Percentiles rank a stretch among this genome's conserved stretches.
Conservation (phyloP, 148 eudicot species). For the Diospyros lotus region DNA sequence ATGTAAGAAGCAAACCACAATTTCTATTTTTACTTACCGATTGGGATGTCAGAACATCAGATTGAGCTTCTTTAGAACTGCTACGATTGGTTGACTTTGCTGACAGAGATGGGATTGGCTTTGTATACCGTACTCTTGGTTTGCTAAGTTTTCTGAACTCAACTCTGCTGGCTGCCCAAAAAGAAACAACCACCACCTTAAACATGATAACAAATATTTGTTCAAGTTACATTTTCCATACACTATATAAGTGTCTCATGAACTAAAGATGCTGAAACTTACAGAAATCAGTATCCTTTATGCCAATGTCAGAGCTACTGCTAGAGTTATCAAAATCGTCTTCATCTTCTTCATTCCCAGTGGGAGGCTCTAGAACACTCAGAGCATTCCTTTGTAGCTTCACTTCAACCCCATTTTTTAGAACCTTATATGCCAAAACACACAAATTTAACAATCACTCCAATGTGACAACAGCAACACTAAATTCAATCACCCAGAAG, state of each 20-base stretch:
- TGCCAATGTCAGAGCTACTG: constrained; percentile 77
- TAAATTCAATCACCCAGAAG: too few relatives aligned
- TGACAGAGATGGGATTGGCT: constrained; percentile 58
- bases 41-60: constrained; percentile 40
- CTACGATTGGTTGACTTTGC: constrained; percentile 44
- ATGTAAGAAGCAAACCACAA: background rate
- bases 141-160: constrained; percentile 72
- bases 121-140: constrained; percentile 62
- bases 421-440: constrained; percentile 43
- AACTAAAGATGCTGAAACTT: constrained; percentile 24
- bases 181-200: background rate
- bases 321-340: constrained; percentile 67
- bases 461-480: background rate
- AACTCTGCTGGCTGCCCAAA: constrained; percentile 44
- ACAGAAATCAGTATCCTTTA: constrained; percentile 65
- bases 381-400: constrained; percentile 95
- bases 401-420: constrained; percentile 96
- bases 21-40: constrained; percentile 35
- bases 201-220: background rate
- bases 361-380: constrained; percentile 93
- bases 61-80: constrained; percentile 36
- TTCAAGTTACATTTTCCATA: background rate
- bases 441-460: constrained; percentile 4
- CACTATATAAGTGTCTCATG: background rate
- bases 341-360: constrained; percentile 72